Base-by-base conservation (phyloP, 116 monocot genomes). In the Iris pallida region DNA sequence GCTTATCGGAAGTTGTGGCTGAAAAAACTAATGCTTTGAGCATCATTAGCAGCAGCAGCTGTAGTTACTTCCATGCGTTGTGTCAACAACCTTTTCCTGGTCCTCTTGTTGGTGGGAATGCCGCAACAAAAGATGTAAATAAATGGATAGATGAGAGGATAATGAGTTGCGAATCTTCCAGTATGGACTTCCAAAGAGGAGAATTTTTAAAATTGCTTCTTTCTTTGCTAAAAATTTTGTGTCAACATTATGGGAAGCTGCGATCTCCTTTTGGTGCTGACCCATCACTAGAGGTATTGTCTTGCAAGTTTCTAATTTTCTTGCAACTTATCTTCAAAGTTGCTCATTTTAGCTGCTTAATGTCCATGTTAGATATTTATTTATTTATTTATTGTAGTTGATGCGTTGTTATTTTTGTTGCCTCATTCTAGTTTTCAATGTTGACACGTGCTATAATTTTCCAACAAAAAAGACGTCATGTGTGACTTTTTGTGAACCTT, bases 141-240 rank as follows among this genome's bases (percentile, higher is more conserved):
- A 98, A 90, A 75, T 98, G 98, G 98, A 78, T 93, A 68, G 90
- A 98, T 71, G 98, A 98, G 71, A 88, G 51, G 54, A 88, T 88
- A 41, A 30, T 65, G 16, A 59, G 55, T 17, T 84, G 77, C 64
- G 78, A 90, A 68, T 71, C 88, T 60, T 52, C 78, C 17, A 17
- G 47, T n/a, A 57, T 75, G 44, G 82, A 93, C 49, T 68, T 75
- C 54, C 82, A 70, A 30, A 83, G 79, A 83, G 83, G 76, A 49
- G 78, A 85, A 77, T 68, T 74, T 68, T 40, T 85, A 57, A 93
- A 71, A 41, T 75, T 90, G 71, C 83, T 98, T 64, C 74, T 88
- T 71, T 93, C 88, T 45, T 74, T 98, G 76, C 66, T 98, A 67
- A 98, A 93, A 78, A 83, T 93, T 61, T 71, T 76, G 53, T 83